Conservation (phyloP, 306 rosid genomes). For the Begonia fuchsioides region DNA sequence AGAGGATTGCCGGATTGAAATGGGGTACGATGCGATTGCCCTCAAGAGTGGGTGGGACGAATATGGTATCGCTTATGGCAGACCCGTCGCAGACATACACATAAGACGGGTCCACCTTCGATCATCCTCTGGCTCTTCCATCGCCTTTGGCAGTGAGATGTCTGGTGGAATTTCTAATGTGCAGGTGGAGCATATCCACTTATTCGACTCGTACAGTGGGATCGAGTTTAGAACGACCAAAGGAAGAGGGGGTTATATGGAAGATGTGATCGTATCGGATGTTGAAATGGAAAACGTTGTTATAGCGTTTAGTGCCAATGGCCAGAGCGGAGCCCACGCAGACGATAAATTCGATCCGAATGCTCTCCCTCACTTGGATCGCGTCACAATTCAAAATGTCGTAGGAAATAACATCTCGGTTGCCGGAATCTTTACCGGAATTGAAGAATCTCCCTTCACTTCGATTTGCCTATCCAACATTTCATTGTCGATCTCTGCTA, state of each 20-base stretch:
- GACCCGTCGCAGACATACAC: constrained; percentile 75
- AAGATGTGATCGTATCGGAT: constrained; percentile 41
- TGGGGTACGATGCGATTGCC: constrained; percentile 79
- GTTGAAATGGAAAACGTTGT: constrained; percentile 37
- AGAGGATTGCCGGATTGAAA: constrained; percentile 60
- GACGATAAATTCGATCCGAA: constrained; percentile 65
- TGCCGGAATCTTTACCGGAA: constrained; percentile 69
- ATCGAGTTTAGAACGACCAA: constrained; percentile 56
- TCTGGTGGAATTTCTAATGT: constrained; percentile 86
- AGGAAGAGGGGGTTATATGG: constrained; percentile 86
- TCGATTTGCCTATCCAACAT: constrained; percentile 63
- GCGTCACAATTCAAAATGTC: constrained; percentile 44
- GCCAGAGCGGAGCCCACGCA: constrained; percentile 68
- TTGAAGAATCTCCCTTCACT: constrained; percentile 76
- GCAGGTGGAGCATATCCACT: constrained; percentile 50
- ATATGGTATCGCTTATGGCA: constrained; percentile 73
- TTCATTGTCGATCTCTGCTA: constrained; percentile 39
- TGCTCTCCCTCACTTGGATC: constrained; percentile 65
- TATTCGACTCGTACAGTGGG: constrained; percentile 56
- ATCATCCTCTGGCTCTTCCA: constrained; percentile 53
- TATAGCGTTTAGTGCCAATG: constrained; percentile 37
- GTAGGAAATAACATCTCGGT: constrained; percentile 52
- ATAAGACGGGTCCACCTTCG: constrained; percentile 55
- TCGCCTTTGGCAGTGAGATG: constrained; percentile 95
- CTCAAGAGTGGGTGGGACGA: constrained; percentile 99